These are phyloP conservation scores for Xylaria sp. DNA, from an alignment of 2,329 filamentous ascomycete genomes.

Conservation along the genomic window DNA sequence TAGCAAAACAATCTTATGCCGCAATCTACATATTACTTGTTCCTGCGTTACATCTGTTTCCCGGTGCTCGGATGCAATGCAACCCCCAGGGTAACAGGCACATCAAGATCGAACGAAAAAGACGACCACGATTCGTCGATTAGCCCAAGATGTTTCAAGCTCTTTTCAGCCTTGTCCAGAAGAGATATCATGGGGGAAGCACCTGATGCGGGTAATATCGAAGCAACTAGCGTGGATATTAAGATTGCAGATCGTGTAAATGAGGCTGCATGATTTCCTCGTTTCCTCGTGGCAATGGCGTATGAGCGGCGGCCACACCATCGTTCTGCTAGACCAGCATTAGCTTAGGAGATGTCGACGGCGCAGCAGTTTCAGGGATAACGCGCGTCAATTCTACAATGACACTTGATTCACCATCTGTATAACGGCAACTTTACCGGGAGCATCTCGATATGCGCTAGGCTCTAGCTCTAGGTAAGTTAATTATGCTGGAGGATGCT, in stretches of 20 bases:
- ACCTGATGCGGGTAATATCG: constrained; percentile 18
- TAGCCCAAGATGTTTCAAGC: constrained; percentile 23
- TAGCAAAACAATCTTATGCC: constrained; percentile 23
- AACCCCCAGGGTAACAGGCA: constrained; percentile 23
- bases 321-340: constrained; percentile 27
- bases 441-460: background rate
- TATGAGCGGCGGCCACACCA: constrained; percentile 29
- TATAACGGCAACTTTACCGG: constrained; percentile 14
- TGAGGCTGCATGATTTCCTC: constrained; percentile 36
- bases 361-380: constrained; percentile 28
- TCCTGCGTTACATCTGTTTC: constrained; percentile 33
- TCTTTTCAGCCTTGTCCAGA: constrained; percentile 31
- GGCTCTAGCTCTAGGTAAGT: background rate
- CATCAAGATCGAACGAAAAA: constrained; percentile 23
- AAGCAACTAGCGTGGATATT: constrained; percentile 15
- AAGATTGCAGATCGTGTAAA: constrained; percentile 32
- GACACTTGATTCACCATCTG: constrained; percentile 4
- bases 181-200: constrained; percentile 11
- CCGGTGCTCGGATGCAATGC: constrained; percentile 34
- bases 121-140: constrained; percentile 26
- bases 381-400: background rate
- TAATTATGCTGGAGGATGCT: too few species aligned
- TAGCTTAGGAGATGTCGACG: constrained; percentile 20
- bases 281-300: constrained; percentile 33
- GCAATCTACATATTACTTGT: constrained; percentile 20